Percentiles rank a stretch among this genome's conserved stretches.
phyloP scores from a whole-genome alignment of 2,329 filamentous ascomycete species.

The Daldinia sp. region DNA sequence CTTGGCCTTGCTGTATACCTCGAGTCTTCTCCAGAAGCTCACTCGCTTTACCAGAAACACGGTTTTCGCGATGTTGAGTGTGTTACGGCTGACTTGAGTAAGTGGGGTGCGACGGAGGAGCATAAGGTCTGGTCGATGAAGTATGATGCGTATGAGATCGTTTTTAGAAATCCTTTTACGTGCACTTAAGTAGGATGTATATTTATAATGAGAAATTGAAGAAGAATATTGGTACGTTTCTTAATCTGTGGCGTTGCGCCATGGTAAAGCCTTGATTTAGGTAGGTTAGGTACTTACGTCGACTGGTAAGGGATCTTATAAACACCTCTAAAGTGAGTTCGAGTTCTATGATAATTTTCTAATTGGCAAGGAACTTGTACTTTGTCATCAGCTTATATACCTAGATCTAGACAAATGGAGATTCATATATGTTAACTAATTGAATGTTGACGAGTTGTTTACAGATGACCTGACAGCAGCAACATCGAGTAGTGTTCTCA shows the following conservation, averaged over 20 bases:
- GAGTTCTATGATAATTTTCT: no score
- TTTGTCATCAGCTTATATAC: background rate
- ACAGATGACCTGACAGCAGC: background rate
- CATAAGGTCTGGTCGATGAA: conserved; percentile 49
- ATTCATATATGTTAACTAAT: background rate
- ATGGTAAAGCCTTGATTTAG: background rate
- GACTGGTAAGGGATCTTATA: no score
- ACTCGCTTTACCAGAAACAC: conserved; percentile 54
- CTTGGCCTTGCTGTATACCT: conserved; percentile 54
- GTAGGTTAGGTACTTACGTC: no score
- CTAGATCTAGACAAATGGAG: background rate
- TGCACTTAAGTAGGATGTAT: background rate
- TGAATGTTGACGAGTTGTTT: conserved; percentile 11
- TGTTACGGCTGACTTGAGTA: conserved; percentile 48
- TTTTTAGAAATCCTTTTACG: background rate
- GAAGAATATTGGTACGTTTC: background rate
- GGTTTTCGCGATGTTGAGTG: conserved; percentile 55
- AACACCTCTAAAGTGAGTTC: background rate
- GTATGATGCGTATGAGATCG: conserved; percentile 33
- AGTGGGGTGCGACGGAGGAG: conserved; percentile 49
- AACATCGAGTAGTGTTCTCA: background rate
- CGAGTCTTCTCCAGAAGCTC: conserved; percentile 54
- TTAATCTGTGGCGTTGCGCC: background rate
- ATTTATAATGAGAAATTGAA: background rate
- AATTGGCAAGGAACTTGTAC: background rate